These are phyloP conservation scores for Epichloe uncinata DNA, from an alignment of 2,329 filamentous ascomycete genomes.

Conservation along the genomic window DNA sequence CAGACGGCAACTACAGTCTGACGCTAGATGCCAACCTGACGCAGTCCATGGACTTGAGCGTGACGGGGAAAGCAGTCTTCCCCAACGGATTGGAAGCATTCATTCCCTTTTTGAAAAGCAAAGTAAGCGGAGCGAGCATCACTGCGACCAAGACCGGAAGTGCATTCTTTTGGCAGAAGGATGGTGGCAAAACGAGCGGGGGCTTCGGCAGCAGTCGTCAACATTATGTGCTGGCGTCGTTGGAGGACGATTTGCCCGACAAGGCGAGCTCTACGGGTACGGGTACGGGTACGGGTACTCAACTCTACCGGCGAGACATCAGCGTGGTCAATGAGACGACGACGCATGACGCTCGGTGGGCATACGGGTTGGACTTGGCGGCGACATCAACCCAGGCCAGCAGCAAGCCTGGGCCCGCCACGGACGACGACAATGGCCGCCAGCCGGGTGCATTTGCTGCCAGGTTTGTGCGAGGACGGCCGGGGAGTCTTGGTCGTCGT, in stretches of 20 bases:
- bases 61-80: slow-evolving; percentile 31
- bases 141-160: slow-evolving; percentile 43
- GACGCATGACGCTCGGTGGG: slow-evolving; percentile 30
- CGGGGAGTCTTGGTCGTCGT: neutral
- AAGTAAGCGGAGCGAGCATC: slow-evolving; percentile 17
- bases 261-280: neutral
- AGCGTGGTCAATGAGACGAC: slow-evolving; percentile 40
- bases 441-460: neutral
- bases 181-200: slow-evolving; percentile 30
- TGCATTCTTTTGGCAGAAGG: slow-evolving; percentile 38
- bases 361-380: neutral
- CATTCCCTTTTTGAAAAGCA: slow-evolving; percentile 13
- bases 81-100: slow-evolving; percentile 50
- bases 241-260: neutral
- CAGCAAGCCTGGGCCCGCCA: neutral
- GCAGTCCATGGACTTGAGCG: slow-evolving; percentile 26
- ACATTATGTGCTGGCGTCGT: slow-evolving; percentile 33
- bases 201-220: slow-evolving; percentile 45
- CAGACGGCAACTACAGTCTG: slow-evolving; percentile 6
- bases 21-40: slow-evolving; percentile 20
- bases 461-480: neutral
- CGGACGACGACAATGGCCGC: neutral
- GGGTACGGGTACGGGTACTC: slow-evolving; percentile 9
- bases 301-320: slow-evolving; percentile 45
- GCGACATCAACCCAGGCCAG: neutral